These are phyloP conservation scores for Pisolithus tinctorius DNA, from an alignment of 768 basidiomycete species.

Conservation along the genomic window DNA sequence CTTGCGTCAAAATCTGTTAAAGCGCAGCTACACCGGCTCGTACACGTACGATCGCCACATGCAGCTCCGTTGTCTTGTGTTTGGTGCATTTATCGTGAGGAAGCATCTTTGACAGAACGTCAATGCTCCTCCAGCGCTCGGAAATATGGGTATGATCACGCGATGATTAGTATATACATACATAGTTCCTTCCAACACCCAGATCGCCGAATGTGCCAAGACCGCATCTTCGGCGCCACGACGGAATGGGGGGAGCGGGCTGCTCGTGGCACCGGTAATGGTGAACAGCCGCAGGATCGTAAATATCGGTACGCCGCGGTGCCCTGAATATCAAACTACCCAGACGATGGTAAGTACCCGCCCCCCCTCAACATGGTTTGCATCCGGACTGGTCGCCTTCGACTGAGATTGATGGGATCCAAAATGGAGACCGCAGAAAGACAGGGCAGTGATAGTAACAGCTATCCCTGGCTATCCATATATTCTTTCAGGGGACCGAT, in stretches of 20 bases:
- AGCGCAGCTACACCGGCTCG: no score
- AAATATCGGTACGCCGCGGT: neutral
- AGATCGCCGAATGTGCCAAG: neutral
- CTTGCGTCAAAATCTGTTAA: no score
- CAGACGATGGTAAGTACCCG: neutral
- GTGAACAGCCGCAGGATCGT: neutral
- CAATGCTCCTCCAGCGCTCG: neutral
- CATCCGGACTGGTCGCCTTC: neutral
- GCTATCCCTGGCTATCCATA: neutral
- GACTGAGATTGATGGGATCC: neutral
- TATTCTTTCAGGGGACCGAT: neutral
- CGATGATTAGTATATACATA: neutral
- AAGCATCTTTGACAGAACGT: no score
- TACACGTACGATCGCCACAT: no score
- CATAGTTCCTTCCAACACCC: neutral
- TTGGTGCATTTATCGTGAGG: no score
- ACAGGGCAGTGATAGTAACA: neutral
- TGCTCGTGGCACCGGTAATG: neutral
- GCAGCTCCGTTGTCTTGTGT: no score
- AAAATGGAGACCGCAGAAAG: neutral
- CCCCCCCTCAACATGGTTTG: neutral
- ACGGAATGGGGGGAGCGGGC: neutral
- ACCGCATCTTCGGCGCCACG: neutral
- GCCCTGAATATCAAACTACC: neutral
- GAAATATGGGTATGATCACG: neutral